Evolutionary conservation across 106 monocot genomes (phyloP), one percentile per base, ranked within the genome.

Genomic region (Platanthera zijinensis): DNA sequence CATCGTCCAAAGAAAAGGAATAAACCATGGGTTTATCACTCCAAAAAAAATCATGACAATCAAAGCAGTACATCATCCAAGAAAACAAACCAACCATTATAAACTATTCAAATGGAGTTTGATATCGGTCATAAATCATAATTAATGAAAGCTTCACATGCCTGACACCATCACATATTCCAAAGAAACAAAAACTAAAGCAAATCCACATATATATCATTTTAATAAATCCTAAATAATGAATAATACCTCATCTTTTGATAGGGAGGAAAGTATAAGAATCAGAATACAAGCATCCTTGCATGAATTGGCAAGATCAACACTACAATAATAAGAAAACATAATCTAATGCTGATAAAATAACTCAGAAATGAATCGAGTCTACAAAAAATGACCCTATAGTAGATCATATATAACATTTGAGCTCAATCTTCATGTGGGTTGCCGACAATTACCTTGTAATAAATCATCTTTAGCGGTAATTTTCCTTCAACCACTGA

Each of bases 221-320:
- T 64, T 13, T 50, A 62, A 66, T 51, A 66, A 25, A 28, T 71
- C 14, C 30, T 48, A 74, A 75, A 48, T 72, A 25, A 70, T 11
- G 69, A 14, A 82, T 0, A 74, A 76, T 50, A 99, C 99, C 99
- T 99, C 99, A 72, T 94, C 94, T 81, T 94, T 94, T 8, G 99
- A 94, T 49, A 99, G 86, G 19, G 92, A 94, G 50, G 99, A 90
- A 45, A 94, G 86, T 79, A 97, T 84, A 67, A 94, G 97, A 73
- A 97, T 97, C 18, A 97, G 86, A 83, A 97, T 89, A 68, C 89
- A 71, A 63, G 89, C 93, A 92, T 97, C 97, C 97, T 97, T 82
- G 22, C 72, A 84, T 25, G 54, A 81, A 39, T 78, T 18, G 80
- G 9, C 45, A 70, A 11, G 47, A 51, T 48, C 49, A 79, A 11